These are phyloP conservation scores for Exobasidium cylindrosporum DNA, from an alignment of 1,284 basidiomycete genomes.

Conservation along the genomic window DNA sequence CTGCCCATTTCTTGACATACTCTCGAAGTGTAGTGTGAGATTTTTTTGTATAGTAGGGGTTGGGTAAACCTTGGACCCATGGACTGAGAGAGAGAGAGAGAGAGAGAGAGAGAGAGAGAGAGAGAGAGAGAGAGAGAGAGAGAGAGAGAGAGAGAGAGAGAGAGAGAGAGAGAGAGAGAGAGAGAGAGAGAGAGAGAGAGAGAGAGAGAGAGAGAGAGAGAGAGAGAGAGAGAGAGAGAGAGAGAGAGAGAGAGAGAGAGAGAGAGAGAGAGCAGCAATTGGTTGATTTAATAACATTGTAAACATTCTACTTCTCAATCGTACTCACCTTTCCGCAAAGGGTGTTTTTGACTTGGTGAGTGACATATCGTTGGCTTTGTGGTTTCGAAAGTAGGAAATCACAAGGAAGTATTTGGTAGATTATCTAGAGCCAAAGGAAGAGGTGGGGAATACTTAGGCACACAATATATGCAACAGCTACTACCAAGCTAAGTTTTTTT, in stretches of 20 bases:
- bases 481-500: too few relatives aligned
- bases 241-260: not conserved
- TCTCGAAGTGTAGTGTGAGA: conserved; percentile 10
- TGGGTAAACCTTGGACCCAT: conserved; percentile 9
- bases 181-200: conserved; percentile 1
- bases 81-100: conserved; percentile 1
- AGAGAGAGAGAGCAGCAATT: not conserved
- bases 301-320: not conserved
- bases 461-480: too few relatives aligned
- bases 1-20: conserved; percentile 12
- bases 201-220: conserved; percentile 1
- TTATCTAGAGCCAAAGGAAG: not conserved
- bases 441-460: not conserved
- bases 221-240: conserved; percentile 1
- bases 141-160: conserved; percentile 1
- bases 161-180: conserved; percentile 1
- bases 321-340: conserved; percentile 10
- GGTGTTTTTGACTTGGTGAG: conserved; percentile 11
- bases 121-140: not conserved
- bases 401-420: not conserved
- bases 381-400: not conserved
- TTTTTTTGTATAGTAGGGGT: conserved; percentile 13
- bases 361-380: conserved; percentile 1
- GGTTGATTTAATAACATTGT: not conserved
- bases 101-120: conserved; percentile 1